Evolutionary conservation across 495 filamentous ascomycete genomes (phyloP), one percentile per base, ranked within the genome.

Genomic region (Trichoderma virens): DNA sequence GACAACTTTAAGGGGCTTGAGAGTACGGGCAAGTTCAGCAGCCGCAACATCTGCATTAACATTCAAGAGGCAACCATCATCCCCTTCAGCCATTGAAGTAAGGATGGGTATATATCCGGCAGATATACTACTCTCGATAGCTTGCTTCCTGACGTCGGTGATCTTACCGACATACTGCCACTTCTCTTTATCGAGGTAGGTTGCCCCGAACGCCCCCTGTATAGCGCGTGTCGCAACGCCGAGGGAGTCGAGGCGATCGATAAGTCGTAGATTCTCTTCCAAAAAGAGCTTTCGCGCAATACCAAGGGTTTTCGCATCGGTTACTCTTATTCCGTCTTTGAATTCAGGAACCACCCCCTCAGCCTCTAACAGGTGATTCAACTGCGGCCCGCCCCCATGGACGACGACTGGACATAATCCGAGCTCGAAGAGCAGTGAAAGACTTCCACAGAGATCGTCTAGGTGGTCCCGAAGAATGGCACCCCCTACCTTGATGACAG

Each of bases 11-110:
- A 98, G 79, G 35, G 94, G 94, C 78, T 98, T 89, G 66, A 98
- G 78, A 64, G 90, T 85, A 60, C 90, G 86, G 45, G 94, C 94
- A 61, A 98, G 78, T 75, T 97, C 95, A 69, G 92, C 93, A 39
- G 94, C 94, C 31, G 93, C 93, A 60, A 97, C 91, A 74, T 98
- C 94, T 61, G 94, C 94, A 73, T 98, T 98, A 75, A 98, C 94
- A 70, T 98, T 98, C 56, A 98, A 80, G 25, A 98, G 89, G 77
- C 98, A 94, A 14, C 95, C 95, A 66, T 96, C 92, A 61, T 85
- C 82, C 47, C 89, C 92, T 79, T 98, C 95, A 14, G 93, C 95
- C 90, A 97, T 97, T 70, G n/a, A n/a, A n/a, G n/a, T n/a, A n/a
- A n/a, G n/a, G n/a, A n/a, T n/a, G n/a, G n/a, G n/a, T n/a, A n/a